These are phyloP conservation scores for Leccinum olivaceopallidum DNA, from an alignment of 768 basidiomycete species.

Conservation along the genomic window DNA sequence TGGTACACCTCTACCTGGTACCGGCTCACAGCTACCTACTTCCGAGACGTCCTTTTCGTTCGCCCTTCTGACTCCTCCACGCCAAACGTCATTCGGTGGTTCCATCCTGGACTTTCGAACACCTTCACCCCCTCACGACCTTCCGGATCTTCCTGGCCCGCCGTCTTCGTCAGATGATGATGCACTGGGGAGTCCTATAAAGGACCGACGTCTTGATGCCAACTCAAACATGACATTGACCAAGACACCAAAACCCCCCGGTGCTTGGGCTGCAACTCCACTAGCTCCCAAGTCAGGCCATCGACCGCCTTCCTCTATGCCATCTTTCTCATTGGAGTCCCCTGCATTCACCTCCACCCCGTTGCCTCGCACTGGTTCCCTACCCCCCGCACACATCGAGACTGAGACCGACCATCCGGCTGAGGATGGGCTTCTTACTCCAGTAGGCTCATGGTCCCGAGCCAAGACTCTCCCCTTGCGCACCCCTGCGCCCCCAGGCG, in stretches of 20 bases:
- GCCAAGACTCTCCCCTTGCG: slow-evolving; percentile 46
- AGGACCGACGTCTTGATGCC: slow-evolving; percentile 14
- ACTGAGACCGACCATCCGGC: slow-evolving; percentile 14
- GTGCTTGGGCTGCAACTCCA: slow-evolving; percentile 46
- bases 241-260: slow-evolving; percentile 49
- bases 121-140: slow-evolving; percentile 59
- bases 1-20: slow-evolving; percentile 23
- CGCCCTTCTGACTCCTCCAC: slow-evolving; percentile 49
- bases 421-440: slow-evolving; percentile 40
- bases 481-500: slow-evolving; percentile 72
- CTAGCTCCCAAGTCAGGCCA: slow-evolving; percentile 23
- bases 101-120: slow-evolving; percentile 55
- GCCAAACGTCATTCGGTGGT: slow-evolving; percentile 39
- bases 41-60: slow-evolving; percentile 20
- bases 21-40: slow-evolving; percentile 1
- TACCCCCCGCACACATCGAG: slow-evolving; percentile 19
- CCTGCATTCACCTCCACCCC: slow-evolving; percentile 29
- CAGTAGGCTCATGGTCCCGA: slow-evolving; percentile 49
- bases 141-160: slow-evolving; percentile 68
- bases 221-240: slow-evolving; percentile 33
- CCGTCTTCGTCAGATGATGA: slow-evolving; percentile 58
- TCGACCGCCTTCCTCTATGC: slow-evolving; percentile 19
- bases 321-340: slow-evolving; percentile 25
- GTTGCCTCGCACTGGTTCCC: slow-evolving; percentile 17
- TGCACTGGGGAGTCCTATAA: slow-evolving; percentile 30